phyloP scores from a whole-genome alignment of 306 rosid genomes.

The Malus domestica region DNA sequence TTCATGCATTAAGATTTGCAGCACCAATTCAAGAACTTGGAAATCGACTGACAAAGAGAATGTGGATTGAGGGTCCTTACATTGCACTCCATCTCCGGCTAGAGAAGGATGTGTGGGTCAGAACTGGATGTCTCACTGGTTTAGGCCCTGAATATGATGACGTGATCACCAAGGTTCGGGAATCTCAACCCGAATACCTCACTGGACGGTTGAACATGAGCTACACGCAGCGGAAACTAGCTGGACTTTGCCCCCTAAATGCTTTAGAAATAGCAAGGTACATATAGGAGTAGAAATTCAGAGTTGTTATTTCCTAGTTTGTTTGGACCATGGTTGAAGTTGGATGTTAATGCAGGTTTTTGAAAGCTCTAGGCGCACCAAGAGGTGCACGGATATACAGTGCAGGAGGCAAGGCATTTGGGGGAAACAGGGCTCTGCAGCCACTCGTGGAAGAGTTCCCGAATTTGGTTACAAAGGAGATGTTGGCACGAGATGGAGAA shows the following conservation, averaged over 20 bases:
- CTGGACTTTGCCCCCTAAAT: conserved; percentile 48
- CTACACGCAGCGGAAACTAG: conserved; percentile 26
- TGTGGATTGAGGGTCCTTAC: conserved; percentile 61
- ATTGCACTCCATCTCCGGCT: conserved; percentile 50
- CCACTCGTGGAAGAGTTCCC: conserved; percentile 44
- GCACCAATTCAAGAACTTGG: conserved; percentile 45
- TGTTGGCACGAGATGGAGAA: conserved; percentile 36
- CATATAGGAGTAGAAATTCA: neutral
- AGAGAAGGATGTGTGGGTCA: conserved; percentile 55
- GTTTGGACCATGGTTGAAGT: neutral
- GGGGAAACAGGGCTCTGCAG: conserved; percentile 35
- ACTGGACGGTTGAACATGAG: conserved; percentile 39
- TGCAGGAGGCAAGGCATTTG: conserved; percentile 57
- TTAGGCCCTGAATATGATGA: conserved; percentile 36
- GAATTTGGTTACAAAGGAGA: conserved; percentile 41
- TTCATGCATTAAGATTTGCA: conserved; percentile 47
- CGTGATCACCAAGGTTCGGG: conserved; percentile 20
- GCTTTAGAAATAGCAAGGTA: conserved; percentile 51
- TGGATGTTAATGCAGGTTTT: conserved; percentile 21
- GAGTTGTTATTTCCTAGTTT: neutral
- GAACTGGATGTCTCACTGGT: conserved; percentile 58
- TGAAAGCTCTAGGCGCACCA: conserved; percentile 53
- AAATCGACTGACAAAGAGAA: conserved; percentile 35
- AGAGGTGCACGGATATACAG: conserved; percentile 29
- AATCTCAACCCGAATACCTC: conserved; percentile 39